Percentiles rank a stretch among this genome's conserved stretches.
These are phyloP conservation scores for Microcera coccophila DNA, from an alignment of 2,329 filamentous ascomycete genomes.

Conservation along the genomic window DNA sequence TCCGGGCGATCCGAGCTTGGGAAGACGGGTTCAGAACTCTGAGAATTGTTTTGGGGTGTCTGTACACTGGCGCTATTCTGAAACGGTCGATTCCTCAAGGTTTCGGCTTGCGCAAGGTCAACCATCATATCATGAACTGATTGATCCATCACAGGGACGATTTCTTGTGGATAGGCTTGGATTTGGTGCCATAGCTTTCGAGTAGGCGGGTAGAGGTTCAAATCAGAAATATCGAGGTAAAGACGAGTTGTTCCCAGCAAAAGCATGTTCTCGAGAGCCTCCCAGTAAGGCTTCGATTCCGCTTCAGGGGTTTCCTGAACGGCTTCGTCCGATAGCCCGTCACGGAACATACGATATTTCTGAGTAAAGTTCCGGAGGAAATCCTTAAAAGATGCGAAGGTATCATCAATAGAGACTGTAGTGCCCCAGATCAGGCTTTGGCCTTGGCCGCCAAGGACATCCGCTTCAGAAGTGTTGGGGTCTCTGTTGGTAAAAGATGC, in stretches of 20 bases:
- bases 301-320: conserved; percentile 66
- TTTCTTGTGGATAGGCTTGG: conserved; percentile 91
- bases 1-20: conserved; percentile 74
- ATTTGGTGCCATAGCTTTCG: conserved; percentile 93
- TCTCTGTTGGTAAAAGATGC: conserved; percentile 61
- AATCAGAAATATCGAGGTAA: conserved; percentile 82
- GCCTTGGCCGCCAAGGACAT: conserved; percentile 76
- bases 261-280: conserved; percentile 86
- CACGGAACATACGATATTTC: conserved; percentile 89
- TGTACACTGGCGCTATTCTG: conserved; percentile 50
- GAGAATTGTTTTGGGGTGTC: conserved; percentile 43
- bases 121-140: conserved; percentile 90
- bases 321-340: conserved; percentile 76
- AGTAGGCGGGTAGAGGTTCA: conserved; percentile 90
- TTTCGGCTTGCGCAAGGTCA: conserved; percentile 78
- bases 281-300: conserved; percentile 76
- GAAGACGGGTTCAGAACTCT: conserved; percentile 71
- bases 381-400: conserved; percentile 81
- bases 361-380: conserved; percentile 88
- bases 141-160: conserved; percentile 95
- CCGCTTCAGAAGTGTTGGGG: conserved; percentile 87
- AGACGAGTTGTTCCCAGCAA: conserved; percentile 78
- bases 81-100: conserved; percentile 62
- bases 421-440: conserved; percentile 93
- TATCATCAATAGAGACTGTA: conserved; percentile 89